Evolutionary conservation across 805 yeast genomes (phyloP).

Genomic region (Wickerhamiella alocasiicola): DNA sequence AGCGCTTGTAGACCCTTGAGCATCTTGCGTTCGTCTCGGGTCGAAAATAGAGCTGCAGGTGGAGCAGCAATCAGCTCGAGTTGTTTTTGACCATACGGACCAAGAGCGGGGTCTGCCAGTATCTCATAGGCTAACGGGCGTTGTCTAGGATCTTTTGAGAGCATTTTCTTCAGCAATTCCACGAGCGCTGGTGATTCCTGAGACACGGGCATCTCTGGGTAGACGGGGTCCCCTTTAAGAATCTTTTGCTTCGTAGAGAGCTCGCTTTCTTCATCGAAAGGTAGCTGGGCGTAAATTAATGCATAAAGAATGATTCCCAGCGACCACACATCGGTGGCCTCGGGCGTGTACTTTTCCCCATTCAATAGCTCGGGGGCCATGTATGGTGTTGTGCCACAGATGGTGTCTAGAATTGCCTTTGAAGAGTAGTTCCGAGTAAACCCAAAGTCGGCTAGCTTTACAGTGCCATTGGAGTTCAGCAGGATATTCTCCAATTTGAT

Average conservation of each 20-base stretch:
- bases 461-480: constrained; percentile 66
- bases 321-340: constrained; percentile 77
- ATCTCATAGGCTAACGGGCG: constrained; percentile 50
- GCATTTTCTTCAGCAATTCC: constrained; percentile 39
- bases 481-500: constrained; percentile 62
- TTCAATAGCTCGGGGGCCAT: constrained; percentile 90
- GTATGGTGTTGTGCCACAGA: constrained; percentile 90
- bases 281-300: constrained; percentile 73
- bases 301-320: constrained; percentile 82
- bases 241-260: constrained; percentile 47
- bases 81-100: constrained; percentile 33
- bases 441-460: constrained; percentile 86
- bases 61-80: constrained; percentile 29
- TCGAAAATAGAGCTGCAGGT: constrained; percentile 30
- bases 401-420: constrained; percentile 52
- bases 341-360: constrained; percentile 63
- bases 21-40: constrained; percentile 17
- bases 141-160: constrained; percentile 50
- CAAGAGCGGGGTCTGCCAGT: constrained; percentile 38
- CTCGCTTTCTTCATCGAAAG: constrained; percentile 77
- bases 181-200: constrained; percentile 31
- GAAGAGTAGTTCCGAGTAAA: constrained; percentile 68
- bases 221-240: constrained; percentile 51
- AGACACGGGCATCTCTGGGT: constrained; percentile 24
- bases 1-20: constrained; percentile 21